A percentile compares a stretch with the other conserved stretches of the same genome.
Conservation (phyloP, 768 basidiomycete genomes). For the Naganishia kalamii region DNA sequence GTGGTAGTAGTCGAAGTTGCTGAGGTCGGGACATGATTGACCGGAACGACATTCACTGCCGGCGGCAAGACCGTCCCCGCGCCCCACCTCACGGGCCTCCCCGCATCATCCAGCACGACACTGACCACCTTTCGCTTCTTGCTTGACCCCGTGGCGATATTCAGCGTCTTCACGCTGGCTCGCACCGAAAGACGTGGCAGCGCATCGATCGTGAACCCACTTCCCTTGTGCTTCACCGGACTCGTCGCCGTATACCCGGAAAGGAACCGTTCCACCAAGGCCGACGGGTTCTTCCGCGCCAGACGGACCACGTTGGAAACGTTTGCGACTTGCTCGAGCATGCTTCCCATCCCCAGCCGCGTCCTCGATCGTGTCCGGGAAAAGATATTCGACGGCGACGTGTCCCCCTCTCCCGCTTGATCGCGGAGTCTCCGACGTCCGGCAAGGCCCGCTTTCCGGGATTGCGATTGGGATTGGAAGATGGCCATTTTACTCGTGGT, state of each 20-base stretch:
- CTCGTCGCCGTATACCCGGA: conserved; percentile 4
- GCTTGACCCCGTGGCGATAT: conserved; percentile 17
- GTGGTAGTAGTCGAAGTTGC: too few species aligned
- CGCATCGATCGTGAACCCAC: conserved; percentile 6
- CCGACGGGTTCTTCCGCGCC: conserved; percentile 4
- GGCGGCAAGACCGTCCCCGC: conserved; percentile 5
- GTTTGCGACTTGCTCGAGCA: conserved; percentile 7
- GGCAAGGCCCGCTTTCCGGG: not conserved
- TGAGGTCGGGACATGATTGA: not conserved
- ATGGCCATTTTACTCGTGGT: not conserved
- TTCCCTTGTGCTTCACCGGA: not conserved
- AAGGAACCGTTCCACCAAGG: conserved; percentile 8
- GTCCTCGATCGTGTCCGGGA: conserved; percentile 7
- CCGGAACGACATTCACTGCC: not conserved
- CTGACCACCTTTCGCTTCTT: conserved; percentile 24
- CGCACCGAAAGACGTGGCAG: not conserved
- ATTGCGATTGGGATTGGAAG: conserved; percentile 3
- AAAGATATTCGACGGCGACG: not conserved
- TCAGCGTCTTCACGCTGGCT: not conserved
- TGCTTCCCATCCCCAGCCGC: conserved; percentile 4
- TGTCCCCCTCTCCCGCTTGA: not conserved
- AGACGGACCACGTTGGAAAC: not conserved
- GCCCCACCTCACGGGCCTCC: conserved; percentile 16
- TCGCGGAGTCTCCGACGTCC: not conserved
- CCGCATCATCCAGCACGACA: conserved; percentile 15